These are phyloP conservation scores for Aeschynomene evenia DNA, from an alignment of 306 rosid genomes.

Conservation along the genomic window DNA sequence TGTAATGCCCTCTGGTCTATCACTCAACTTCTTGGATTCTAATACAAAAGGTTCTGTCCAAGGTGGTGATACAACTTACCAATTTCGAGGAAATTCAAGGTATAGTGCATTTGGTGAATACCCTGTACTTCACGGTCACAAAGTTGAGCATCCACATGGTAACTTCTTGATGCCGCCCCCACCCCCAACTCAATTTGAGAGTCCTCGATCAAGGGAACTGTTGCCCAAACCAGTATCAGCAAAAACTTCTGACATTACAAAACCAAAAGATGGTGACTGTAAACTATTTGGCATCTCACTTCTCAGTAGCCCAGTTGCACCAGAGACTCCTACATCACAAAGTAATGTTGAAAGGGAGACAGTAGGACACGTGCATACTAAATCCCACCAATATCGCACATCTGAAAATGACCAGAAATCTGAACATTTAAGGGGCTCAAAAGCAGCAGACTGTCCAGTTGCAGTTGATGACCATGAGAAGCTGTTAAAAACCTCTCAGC, in stretches of 20 bases:
- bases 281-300: slow-evolving; percentile 91
- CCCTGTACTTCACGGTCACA: slow-evolving; percentile 52
- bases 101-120: slow-evolving; percentile 54
- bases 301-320: slow-evolving; percentile 35
- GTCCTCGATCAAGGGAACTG: slow-evolving; percentile 48
- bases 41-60: slow-evolving; percentile 54
- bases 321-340: slow-evolving; percentile 39
- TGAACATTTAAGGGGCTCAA: slow-evolving; percentile 48
- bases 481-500: slow-evolving; percentile 40
- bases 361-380: slow-evolving; percentile 24
- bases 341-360: slow-evolving; percentile 41
- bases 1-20: slow-evolving; percentile 50
- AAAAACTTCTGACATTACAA: slow-evolving; percentile 43
- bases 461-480: slow-evolving; percentile 48
- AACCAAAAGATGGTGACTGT: slow-evolving; percentile 65
- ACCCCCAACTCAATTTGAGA: slow-evolving; percentile 47
- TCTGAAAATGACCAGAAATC: slow-evolving; percentile 52
- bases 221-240: slow-evolving; percentile 34
- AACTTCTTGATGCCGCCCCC: slow-evolving; percentile 76
- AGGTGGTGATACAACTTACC: slow-evolving; percentile 47
- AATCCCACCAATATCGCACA: slow-evolving; percentile 29
- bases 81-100: slow-evolving; percentile 49
- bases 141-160: slow-evolving; percentile 58
- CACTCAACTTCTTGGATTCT: slow-evolving; percentile 56
- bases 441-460: slow-evolving; percentile 40